Evolutionary conservation across 345 rosid species (phyloP).

Genomic region (Noccaea caerulescens): DNA sequence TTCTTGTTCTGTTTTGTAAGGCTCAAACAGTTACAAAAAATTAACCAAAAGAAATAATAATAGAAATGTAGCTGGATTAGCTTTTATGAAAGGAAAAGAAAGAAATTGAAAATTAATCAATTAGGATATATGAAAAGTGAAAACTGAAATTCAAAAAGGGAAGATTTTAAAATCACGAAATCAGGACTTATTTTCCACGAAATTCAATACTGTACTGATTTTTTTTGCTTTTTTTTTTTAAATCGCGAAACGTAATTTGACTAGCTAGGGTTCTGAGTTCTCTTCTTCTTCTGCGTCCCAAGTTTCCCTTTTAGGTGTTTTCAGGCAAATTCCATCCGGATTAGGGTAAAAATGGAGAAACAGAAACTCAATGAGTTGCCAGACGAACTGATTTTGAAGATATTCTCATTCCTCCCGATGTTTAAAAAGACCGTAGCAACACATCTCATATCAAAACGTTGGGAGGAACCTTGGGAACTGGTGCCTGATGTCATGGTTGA

Average conservation of each 20-base stretch:
- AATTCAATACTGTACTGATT: too few relatives aligned
- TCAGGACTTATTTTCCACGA: background rate
- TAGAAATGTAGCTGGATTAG: too few relatives aligned
- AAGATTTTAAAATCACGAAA: too few relatives aligned
- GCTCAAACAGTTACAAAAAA: background rate
- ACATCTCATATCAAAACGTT: conserved; percentile 15
- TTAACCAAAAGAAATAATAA: too few relatives aligned
- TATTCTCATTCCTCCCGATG: conserved; percentile 21
- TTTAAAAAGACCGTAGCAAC: conserved; percentile 1
- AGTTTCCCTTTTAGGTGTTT: background rate
- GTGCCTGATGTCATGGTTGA: conserved; percentile 9
- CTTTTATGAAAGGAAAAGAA: background rate
- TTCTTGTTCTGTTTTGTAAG: background rate
- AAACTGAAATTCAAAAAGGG: too few relatives aligned
- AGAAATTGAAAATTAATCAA: background rate
- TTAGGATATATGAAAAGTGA: too few relatives aligned
- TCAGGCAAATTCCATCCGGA: background rate
- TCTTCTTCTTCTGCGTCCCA: conserved; percentile 1
- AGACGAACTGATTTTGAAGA: conserved; percentile 31
- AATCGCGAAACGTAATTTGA: too few relatives aligned
- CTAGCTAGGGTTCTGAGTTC: background rate
- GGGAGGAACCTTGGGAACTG: conserved; percentile 11
- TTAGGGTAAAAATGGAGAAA: conserved; percentile 9
- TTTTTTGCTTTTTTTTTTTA: too few relatives aligned
- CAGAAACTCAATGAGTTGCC: conserved; percentile 13